phyloP scores from a whole-genome alignment of 2,329 filamentous ascomycete species.

The Ophiostoma piceae region DNA sequence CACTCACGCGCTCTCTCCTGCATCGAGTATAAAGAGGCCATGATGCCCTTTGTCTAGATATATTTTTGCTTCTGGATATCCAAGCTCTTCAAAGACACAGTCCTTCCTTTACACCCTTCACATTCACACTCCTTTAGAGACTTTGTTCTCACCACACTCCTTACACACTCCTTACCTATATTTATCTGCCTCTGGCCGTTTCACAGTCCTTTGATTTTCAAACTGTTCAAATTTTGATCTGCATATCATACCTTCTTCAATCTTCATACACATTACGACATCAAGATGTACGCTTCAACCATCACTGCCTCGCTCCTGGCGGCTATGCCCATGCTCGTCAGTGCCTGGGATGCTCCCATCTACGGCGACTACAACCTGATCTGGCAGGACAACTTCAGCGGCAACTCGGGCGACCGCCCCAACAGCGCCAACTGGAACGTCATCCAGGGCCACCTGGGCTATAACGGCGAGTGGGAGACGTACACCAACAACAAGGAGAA shows the following conservation, averaged over 20 bases:
- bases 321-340: conserved; percentile 30
- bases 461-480: conserved; percentile 47
- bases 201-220: not conserved
- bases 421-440: conserved; percentile 44
- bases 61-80: not conserved
- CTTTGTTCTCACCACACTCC: not conserved
- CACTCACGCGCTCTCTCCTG: not conserved
- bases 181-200: not conserved
- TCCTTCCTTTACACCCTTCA: not conserved
- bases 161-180: not conserved
- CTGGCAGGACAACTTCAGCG: conserved; percentile 45
- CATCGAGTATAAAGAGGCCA: conserved; percentile 5
- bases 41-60: not conserved
- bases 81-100: not conserved
- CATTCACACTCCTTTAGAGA: not conserved
- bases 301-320: conserved; percentile 25
- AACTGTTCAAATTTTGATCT: not conserved
- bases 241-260: not conserved
- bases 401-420: conserved; percentile 37
- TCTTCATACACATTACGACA: not conserved
- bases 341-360: conserved; percentile 38
- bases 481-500: conserved; percentile 44
- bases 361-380: conserved; percentile 40
- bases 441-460: conserved; percentile 39
- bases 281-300: conserved; percentile 17